These are phyloP conservation scores for Pichia eremophila DNA, from an alignment of 805 yeast species.

Conservation along the genomic window DNA sequence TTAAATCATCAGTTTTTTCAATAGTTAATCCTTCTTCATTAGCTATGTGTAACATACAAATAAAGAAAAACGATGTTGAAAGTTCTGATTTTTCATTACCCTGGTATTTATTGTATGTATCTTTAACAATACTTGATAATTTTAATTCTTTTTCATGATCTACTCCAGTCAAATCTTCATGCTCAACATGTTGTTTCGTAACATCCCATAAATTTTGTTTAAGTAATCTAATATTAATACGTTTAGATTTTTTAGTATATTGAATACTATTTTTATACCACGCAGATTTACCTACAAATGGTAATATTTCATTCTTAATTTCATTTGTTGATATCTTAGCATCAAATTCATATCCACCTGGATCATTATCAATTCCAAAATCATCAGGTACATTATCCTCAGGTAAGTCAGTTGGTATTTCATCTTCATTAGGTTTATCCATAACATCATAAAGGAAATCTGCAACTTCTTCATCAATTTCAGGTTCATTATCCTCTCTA, in stretches of 20 bases:
- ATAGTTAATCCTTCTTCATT: slow-evolving; percentile 71
- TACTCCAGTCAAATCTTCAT: not conserved
- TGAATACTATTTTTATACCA: slow-evolving; percentile 34
- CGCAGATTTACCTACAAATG: not conserved
- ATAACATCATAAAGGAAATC: slow-evolving; percentile 9
- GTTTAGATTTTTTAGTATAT: slow-evolving; percentile 66
- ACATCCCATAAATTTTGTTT: slow-evolving; percentile 72
- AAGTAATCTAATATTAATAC: slow-evolving; percentile 63
- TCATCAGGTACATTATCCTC: slow-evolving; percentile 21
- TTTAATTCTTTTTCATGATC: slow-evolving; percentile 2
- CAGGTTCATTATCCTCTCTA: not conserved
- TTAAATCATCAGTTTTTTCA: slow-evolving; percentile 31
- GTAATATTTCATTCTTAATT: slow-evolving; percentile 1
- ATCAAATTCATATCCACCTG: not conserved
- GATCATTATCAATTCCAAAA: slow-evolving; percentile 12
- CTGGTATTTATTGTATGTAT: slow-evolving; percentile 38
- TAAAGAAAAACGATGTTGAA: slow-evolving; percentile 79
- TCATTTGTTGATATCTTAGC: not conserved
- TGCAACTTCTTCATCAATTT: slow-evolving; percentile 10
- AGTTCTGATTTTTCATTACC: slow-evolving; percentile 52
- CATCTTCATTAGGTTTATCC: slow-evolving; percentile 6
- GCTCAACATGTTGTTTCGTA: slow-evolving; percentile 16
- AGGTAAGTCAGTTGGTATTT: not conserved
- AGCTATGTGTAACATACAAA: slow-evolving; percentile 75
- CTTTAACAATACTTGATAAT: slow-evolving; percentile 18